Evolutionary conservation across 1,139 yeast genomes (phyloP).

Genomic region (Lodderomyces theae): DNA sequence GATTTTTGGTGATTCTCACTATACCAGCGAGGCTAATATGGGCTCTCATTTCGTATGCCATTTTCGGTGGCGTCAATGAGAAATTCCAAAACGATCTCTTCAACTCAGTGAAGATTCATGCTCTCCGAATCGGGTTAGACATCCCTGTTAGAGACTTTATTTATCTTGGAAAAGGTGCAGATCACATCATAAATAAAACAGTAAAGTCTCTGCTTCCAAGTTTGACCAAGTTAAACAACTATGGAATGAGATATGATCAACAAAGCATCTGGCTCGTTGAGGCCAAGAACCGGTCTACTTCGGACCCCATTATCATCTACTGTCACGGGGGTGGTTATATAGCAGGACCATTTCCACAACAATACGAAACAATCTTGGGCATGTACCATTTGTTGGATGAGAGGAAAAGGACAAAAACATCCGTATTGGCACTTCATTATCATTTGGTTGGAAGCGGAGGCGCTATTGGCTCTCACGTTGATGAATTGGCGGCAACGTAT

Average conservation of each 20-base stretch:
- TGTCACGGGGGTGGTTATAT: slow-evolving; percentile 47
- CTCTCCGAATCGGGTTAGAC: slow-evolving; percentile 10
- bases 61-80: slow-evolving; percentile 12
- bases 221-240: slow-evolving; percentile 25
- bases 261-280: slow-evolving; percentile 39
- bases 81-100: slow-evolving; percentile 9
- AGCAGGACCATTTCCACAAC: slow-evolving; percentile 32
- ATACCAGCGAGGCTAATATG: slow-evolving; percentile 11
- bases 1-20: slow-evolving; percentile 7
- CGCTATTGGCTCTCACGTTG: slow-evolving; percentile 30
- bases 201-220: slow-evolving; percentile 7
- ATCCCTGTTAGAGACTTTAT: slow-evolving; percentile 11
- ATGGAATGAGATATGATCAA: slow-evolving; percentile 33
- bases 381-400: slow-evolving; percentile 31
- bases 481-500: slow-evolving; percentile 34
- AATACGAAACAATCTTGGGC: slow-evolving; percentile 29
- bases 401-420: slow-evolving; percentile 23
- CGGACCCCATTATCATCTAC: slow-evolving; percentile 38
- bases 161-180: neutral
- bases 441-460: slow-evolving; percentile 33
- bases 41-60: slow-evolving; percentile 11
- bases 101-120: slow-evolving; percentile 10
- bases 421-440: slow-evolving; percentile 39
- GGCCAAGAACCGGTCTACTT: slow-evolving; percentile 19
- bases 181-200: slow-evolving; percentile 9